These are phyloP conservation scores for Taiozyma sp. DNA, from an alignment of 1,139 yeast genomes.

Conservation along the genomic window DNA sequence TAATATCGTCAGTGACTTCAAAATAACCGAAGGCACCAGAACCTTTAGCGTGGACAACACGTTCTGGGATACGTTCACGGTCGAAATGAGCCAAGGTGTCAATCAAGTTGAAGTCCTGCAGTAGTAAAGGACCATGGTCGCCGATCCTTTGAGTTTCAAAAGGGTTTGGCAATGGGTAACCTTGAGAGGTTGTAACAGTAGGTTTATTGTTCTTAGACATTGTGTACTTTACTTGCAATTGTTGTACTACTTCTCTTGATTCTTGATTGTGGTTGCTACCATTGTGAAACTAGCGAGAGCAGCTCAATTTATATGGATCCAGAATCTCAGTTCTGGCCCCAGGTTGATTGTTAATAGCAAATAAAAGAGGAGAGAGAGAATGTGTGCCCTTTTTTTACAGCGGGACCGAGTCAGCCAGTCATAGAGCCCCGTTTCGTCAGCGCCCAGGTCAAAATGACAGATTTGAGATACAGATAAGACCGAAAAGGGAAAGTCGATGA, in stretches of 20 bases:
- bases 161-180: slow-evolving; percentile 53
- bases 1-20: slow-evolving; percentile 53
- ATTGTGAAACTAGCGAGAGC: not conserved
- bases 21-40: slow-evolving; percentile 60
- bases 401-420: slow-evolving; percentile 2
- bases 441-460: not conserved
- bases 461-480: not conserved
- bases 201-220: slow-evolving; percentile 15
- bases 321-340: not conserved
- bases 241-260: too few species aligned
- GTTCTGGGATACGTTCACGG: slow-evolving; percentile 57
- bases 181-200: slow-evolving; percentile 57
- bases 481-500: not conserved
- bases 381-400: not conserved
- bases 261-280: too few species aligned
- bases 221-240: not conserved
- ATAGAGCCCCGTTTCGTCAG: slow-evolving; percentile 7
- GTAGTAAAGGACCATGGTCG: slow-evolving; percentile 48
- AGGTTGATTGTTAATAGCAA: not conserved
- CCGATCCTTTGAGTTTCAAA: slow-evolving; percentile 71
- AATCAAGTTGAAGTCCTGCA: slow-evolving; percentile 52
- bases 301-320: not conserved
- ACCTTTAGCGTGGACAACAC: slow-evolving; percentile 65
- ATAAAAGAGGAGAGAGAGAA: not conserved
- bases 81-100: slow-evolving; percentile 59